Base-by-base conservation (phyloP, 2,329 filamentous ascomycete genomes). In the Penicillium janthinellum region DNA sequence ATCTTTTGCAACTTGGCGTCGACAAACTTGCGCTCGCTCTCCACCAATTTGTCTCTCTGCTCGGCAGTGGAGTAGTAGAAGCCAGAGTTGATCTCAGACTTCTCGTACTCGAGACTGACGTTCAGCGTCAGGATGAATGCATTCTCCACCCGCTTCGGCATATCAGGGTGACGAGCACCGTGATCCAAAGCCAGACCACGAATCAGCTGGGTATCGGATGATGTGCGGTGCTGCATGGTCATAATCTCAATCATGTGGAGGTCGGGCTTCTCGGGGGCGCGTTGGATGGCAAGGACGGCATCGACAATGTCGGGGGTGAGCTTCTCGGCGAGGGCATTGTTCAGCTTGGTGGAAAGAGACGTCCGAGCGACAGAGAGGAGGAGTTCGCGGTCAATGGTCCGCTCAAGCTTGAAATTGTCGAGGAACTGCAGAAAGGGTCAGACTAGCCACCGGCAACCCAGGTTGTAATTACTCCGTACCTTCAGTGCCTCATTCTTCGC, bases 171-270 rank as follows among this genome's bases (percentile, higher is more conserved):
- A 73, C 95, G 87, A 12, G 95, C 93, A 67, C 95, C 95, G 77
- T 99, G 95, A 73, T 99, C 95, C 62, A 99, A 82, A 10, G 92
- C 95, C 59, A 99, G 84, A 61, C 95, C 95, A 66, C 90, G 88
- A 77, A 99, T 97, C 60, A 99, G 87, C 78, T 96, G 92, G 58
- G 95, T 99, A 78, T 99, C 95, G 35, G 95, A 91, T 60, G 94
- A 93, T 54, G 91, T 92, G 69, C 94, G 90, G 82, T 99, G 95
- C 82, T 99, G 95, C 94, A 99, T 98, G 77, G 96, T 98, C 95
- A 99, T 99, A 71, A 99, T 98, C 80, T 99, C 95, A 67, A 99
- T 86, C 95, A 99, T 99, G 83, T 98, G 94, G 73, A 99, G 80
- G 79, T 99, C 95, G 58, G 96, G 96, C 82, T 98, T 98, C 64